Evolutionary conservation across 2,329 filamentous ascomycete species (phyloP), one percentile per base, ranked within the genome.

Genomic region (Pyricularia pennisetigena): DNA sequence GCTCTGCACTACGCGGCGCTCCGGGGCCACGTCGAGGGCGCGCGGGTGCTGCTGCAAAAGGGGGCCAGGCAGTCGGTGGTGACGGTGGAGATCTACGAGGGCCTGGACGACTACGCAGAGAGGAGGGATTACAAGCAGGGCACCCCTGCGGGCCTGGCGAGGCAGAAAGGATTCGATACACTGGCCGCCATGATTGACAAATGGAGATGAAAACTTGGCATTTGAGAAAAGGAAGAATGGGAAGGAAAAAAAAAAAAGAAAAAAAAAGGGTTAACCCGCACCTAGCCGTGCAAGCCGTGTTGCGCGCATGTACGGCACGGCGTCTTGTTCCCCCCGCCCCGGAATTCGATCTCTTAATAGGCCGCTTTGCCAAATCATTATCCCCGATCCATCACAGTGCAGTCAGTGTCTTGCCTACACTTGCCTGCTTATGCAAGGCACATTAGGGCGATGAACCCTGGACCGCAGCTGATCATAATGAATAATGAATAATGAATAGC

Each of bases 1-100:
- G 70, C 72, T 10, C 70, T 74, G n/a, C 74, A 75, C 67, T 73
- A 74, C 67, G 72, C 73, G 6, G 68, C 69, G 5, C 65, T 59
- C 9, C 24, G 64, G 41, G 69, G 69, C 63, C 41, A 66, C 12
- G 29, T 64, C 16, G 69, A 70, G 64, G 66, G 64, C 26, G 67
- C 67, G 30, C 67, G 65, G 66, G 29, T 71, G 57, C 67, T 74
- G 26, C 66, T 74, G n/a, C 71, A 71, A 29, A 68, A 68, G 24
- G 72, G 72, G 7, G 73, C 72, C 16, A 68, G 62, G 32, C 61
- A 71, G 64, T 68, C 66, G 20, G 69, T 72, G 32, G 73, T 72
- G 12, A 71, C 71, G 64, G 65, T 57, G 29, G 73, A 71, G 14
- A 70, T 74, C 23, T 74, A 70, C 59, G 64, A 68, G 63, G 20